Percentiles rank a stretch among this genome's conserved stretches.
phyloP scores from a whole-genome alignment of 495 filamentous ascomycete species.

The Cryomyces minteri region DNA sequence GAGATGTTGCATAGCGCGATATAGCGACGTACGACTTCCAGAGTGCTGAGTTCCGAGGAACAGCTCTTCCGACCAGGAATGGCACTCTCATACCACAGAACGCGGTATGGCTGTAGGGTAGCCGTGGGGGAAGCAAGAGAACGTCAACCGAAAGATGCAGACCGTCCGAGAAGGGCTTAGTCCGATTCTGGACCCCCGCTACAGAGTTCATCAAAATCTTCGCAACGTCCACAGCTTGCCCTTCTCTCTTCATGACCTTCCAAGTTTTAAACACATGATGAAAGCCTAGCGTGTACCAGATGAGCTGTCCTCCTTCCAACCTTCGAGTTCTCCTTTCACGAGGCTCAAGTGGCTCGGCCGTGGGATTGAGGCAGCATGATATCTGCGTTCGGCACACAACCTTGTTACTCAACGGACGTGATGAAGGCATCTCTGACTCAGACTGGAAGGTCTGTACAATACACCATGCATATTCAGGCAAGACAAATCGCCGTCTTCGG shows the following conservation, averaged over 20 bases:
- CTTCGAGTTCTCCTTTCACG: constrained; percentile 58
- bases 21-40: too few relatives aligned
- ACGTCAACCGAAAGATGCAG: too few relatives aligned
- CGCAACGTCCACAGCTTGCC: background rate
- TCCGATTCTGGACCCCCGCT: too few relatives aligned
- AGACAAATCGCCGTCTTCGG: too few relatives aligned
- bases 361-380: constrained; percentile 61
- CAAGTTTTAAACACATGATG: constrained; percentile 99
- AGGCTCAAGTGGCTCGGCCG: constrained; percentile 80
- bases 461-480: too few relatives aligned
- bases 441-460: constrained; percentile 28
- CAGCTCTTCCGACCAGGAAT: too few relatives aligned
- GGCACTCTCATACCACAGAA: too few relatives aligned
- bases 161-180: too few relatives aligned
- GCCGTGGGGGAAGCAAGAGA: too few relatives aligned
- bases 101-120: too few relatives aligned
- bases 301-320: constrained; percentile 46
- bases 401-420: constrained; percentile 97
- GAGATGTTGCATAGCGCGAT: too few relatives aligned
- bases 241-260: constrained; percentile 67
- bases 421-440: constrained; percentile 92
- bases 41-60: background rate
- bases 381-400: constrained; percentile 98
- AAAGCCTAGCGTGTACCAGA: constrained; percentile 97
- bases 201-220: too few relatives aligned